phyloP scores from a whole-genome alignment of 306 rosid species.

The Acacia confusa region DNA sequence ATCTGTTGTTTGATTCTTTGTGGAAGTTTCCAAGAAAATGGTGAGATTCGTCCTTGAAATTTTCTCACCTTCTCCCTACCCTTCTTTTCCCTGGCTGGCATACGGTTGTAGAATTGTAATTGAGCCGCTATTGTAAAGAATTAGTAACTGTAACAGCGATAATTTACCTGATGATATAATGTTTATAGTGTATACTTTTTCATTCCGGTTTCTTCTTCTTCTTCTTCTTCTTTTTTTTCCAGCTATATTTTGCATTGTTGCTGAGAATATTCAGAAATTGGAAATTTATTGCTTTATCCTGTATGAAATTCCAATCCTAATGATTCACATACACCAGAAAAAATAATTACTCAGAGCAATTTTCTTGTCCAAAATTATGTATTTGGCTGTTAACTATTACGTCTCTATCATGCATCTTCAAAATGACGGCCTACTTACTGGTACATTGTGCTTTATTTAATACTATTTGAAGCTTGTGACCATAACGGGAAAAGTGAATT shows the following conservation, averaged over 20 bases:
- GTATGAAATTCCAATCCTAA: constrained; percentile 3
- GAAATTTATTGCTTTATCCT: neutral
- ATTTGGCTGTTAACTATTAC: neutral
- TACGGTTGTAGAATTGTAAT: neutral
- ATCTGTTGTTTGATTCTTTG: no score
- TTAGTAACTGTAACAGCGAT: neutral
- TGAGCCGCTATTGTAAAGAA: neutral
- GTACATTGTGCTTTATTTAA: constrained; percentile 23
- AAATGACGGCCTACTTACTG: constrained; percentile 34
- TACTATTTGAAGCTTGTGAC: constrained; percentile 55
- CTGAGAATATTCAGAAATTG: neutral
- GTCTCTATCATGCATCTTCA: neutral
- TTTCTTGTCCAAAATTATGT: constrained; percentile 12
- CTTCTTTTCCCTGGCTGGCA: neutral
- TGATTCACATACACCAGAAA: constrained; percentile 1
- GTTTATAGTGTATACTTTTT: neutral
- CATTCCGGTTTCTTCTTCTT: neutral
- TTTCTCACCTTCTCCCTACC: neutral
- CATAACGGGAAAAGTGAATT: constrained; percentile 46
- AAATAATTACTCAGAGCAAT: neutral
- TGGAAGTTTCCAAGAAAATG: neutral
- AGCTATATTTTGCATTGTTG: neutral
- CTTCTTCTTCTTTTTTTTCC: no score
- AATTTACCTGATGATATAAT: neutral
- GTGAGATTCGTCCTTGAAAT: neutral